phyloP scores from a whole-genome alignment of 169 alveolate genomes.

The Cardiosporidium cionae region DNA sequence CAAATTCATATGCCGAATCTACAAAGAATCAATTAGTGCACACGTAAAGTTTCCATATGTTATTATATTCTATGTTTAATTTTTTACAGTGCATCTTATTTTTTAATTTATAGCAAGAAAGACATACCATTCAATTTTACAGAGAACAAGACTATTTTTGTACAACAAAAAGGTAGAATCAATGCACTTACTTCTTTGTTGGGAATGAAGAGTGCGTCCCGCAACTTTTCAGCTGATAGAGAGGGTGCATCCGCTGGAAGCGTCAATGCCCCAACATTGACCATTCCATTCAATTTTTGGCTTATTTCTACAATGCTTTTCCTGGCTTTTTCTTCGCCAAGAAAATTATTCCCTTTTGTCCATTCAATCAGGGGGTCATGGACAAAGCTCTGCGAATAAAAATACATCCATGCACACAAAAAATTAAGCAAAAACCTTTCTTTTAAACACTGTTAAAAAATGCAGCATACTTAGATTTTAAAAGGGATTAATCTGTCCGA shows the following conservation, averaged over 20 bases:
- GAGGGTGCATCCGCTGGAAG: conserved; percentile 40
- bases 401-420: neutral
- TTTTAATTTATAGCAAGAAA: no score
- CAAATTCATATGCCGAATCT: neutral
- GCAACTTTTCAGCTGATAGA: neutral
- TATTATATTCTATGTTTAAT: no score
- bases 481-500: no score
- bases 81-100: no score
- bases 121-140: no score
- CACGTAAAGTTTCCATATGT: no score
- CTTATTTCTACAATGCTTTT: conserved; percentile 45
- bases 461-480: no score
- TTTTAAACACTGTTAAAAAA: neutral
- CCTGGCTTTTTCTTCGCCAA: conserved; percentile 41
- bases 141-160: no score
- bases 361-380: conserved; percentile 90
- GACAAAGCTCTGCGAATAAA: conserved; percentile 60
- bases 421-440: neutral
- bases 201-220: neutral
- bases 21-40: neutral
- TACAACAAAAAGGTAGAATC: no score
- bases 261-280: conserved; percentile 51
- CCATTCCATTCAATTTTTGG: conserved; percentile 61
- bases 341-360: conserved; percentile 21
- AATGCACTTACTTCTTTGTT: neutral